These are phyloP conservation scores for Aspergillus pseudoglaucus DNA, from an alignment of 2,329 filamentous ascomycete genomes.

Conservation along the genomic window DNA sequence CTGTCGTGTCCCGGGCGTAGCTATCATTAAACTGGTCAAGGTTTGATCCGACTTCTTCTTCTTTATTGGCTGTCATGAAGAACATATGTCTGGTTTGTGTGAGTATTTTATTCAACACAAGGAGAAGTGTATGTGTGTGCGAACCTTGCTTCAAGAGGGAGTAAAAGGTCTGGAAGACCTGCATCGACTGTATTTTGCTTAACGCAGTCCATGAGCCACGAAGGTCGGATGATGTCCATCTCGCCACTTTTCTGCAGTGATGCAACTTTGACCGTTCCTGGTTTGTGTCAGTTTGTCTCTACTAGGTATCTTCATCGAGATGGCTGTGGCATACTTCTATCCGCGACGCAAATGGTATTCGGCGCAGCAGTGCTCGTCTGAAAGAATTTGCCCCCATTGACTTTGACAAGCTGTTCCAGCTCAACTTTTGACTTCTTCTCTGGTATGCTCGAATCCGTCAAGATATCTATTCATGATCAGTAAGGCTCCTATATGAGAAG, in stretches of 20 bases:
- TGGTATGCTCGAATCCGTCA: constrained; percentile 67
- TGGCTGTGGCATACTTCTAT: constrained; percentile 51
- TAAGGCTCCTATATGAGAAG: background rate
- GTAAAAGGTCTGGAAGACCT: constrained; percentile 49
- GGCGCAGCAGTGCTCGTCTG: constrained; percentile 62
- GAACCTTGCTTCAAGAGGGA: constrained; percentile 57
- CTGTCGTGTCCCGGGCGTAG: constrained; percentile 63
- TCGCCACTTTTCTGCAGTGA: constrained; percentile 68
- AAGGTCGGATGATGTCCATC: constrained; percentile 67
- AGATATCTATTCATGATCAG: constrained; percentile 44
- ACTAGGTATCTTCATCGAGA: too few species aligned
- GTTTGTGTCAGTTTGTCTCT: background rate
- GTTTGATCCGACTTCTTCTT: constrained; percentile 51
- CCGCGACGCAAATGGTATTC: constrained; percentile 66
- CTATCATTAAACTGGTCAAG: constrained; percentile 77
- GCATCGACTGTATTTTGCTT: constrained; percentile 50
- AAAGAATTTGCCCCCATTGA: constrained; percentile 71
- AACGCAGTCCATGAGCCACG: constrained; percentile 80
- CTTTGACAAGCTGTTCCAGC: constrained; percentile 73
- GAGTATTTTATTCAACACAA: constrained; percentile 13
- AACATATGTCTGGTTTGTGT: constrained; percentile 59
- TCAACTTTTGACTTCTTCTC: constrained; percentile 70
- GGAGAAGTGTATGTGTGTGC: constrained; percentile 20
- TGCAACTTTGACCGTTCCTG: constrained; percentile 66
- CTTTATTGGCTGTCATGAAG: constrained; percentile 54